Percentiles rank a stretch among this genome's conserved stretches.
phyloP scores from a whole-genome alignment of 202 grass and related monocot genomes.

The Schoenoplectus tabernaemontani region DNA sequence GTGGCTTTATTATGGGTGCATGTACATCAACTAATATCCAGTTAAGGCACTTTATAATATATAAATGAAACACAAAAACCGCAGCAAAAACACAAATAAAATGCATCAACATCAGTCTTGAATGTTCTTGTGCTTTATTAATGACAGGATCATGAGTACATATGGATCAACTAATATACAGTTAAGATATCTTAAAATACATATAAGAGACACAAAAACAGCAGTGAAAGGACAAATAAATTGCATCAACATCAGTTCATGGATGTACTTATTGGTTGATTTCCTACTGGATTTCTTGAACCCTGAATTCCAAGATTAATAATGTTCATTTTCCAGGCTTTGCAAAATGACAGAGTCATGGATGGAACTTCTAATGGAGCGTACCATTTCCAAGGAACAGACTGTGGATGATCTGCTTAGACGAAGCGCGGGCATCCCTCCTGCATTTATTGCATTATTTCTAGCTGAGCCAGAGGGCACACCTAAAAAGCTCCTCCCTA shows the following conservation, averaged over 20 bases:
- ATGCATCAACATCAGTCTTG: no score
- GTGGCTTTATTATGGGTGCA: neutral
- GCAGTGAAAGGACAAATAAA: neutral
- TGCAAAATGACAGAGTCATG: conserved; percentile 92
- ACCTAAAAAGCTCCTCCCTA: conserved; percentile 93
- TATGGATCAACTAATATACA: neutral
- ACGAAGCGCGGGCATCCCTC: conserved; percentile 85
- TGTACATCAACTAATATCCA: neutral
- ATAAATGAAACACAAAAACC: neutral
- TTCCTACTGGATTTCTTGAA: neutral
- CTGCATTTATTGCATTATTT: conserved; percentile 87
- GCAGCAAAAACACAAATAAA: neutral
- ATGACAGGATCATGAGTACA: neutral
- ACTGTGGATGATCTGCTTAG: conserved; percentile 97
- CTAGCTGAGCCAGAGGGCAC: conserved; percentile 87
- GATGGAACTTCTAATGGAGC: conserved; percentile 85
- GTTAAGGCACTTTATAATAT: neutral
- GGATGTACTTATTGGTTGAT: neutral
- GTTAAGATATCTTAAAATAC: neutral
- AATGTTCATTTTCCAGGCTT: conserved; percentile 49
- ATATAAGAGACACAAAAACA: neutral
- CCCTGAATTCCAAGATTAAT: conserved; percentile 10
- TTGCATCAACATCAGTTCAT: neutral
- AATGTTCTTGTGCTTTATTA: no score
- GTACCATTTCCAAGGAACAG: conserved; percentile 69